phyloP scores from a whole-genome alignment of 2,329 filamentous ascomycete genomes.

The Zelopaecilomyces penicillatus region DNA sequence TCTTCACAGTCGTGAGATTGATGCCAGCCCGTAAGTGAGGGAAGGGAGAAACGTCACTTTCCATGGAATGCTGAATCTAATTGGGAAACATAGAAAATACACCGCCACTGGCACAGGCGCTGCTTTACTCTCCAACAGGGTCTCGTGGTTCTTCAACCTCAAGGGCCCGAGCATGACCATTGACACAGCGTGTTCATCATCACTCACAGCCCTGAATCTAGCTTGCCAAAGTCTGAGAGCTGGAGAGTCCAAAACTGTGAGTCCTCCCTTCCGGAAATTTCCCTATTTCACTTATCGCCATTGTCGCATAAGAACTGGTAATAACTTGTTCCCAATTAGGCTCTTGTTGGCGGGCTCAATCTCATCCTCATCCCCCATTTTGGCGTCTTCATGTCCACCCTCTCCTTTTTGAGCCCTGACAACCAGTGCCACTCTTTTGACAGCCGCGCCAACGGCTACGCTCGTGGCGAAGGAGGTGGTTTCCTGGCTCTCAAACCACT shows the following conservation, averaged over 20 bases:
- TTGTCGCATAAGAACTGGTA: no score
- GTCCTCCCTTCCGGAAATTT: not conserved
- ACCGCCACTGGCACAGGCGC: constrained; percentile 8
- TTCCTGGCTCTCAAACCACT: constrained; percentile 47
- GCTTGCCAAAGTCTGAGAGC: constrained; percentile 39
- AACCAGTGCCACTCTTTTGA: constrained; percentile 35
- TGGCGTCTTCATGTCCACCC: not conserved
- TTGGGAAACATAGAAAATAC: not conserved
- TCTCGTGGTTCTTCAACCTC: constrained; percentile 46
- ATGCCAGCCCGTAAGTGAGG: not conserved
- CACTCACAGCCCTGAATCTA: constrained; percentile 37
- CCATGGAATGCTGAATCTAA: not conserved
- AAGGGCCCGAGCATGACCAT: constrained; percentile 42
- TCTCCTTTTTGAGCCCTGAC: constrained; percentile 32
- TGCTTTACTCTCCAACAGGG: constrained; percentile 41
- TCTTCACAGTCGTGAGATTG: not conserved
- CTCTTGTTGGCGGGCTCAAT: constrained; percentile 38
- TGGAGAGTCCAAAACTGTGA: constrained; percentile 28
- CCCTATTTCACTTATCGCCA: no score
- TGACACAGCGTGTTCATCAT: constrained; percentile 42
- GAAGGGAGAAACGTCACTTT: not conserved
- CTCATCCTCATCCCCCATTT: constrained; percentile 18
- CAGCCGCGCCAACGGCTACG: constrained; percentile 38
- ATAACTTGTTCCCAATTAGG: no score
- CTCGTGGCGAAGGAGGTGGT: constrained; percentile 48